These are phyloP conservation scores for Xylaria sp. DNA, from an alignment of 2,329 filamentous ascomycete genomes.

Conservation along the genomic window DNA sequence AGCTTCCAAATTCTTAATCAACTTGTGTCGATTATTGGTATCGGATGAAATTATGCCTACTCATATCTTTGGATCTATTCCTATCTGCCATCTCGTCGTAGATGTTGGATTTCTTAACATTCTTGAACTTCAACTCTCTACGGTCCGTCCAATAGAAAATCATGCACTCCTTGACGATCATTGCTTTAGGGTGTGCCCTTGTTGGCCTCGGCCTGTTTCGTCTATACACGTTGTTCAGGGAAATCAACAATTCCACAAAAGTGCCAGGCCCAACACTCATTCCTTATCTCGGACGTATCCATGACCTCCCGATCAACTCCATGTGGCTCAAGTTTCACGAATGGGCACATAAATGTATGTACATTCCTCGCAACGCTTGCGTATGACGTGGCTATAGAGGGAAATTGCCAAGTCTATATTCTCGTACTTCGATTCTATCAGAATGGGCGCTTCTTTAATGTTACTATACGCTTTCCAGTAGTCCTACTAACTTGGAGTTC, in stretches of 20 bases:
- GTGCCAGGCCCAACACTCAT: constrained; percentile 51
- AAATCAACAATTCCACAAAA: constrained; percentile 49
- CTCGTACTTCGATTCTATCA: background rate
- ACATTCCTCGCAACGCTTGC: background rate
- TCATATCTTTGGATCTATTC: constrained; percentile 18
- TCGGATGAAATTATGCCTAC: background rate
- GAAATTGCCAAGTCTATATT: background rate
- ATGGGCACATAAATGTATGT: constrained; percentile 49
- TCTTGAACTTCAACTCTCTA: background rate
- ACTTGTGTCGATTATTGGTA: background rate
- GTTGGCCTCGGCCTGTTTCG: constrained; percentile 42
- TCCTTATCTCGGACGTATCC: constrained; percentile 54
- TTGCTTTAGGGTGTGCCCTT: constrained; percentile 40
- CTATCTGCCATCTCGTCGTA: constrained; percentile 7
- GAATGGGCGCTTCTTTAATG: background rate
- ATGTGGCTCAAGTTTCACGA: constrained; percentile 66
- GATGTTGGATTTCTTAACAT: background rate
- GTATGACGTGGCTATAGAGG: background rate
- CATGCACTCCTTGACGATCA: constrained; percentile 47
- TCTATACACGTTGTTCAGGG: constrained; percentile 46
- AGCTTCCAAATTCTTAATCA: background rate
- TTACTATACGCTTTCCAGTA: background rate
- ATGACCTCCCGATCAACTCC: constrained; percentile 60
- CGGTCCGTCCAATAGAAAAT: background rate
- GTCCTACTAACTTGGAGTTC: constrained; percentile 10